Conservation (phyloP, 371 early-diverging fungal genomes). For the Rhizopus stolonifer region DNA sequence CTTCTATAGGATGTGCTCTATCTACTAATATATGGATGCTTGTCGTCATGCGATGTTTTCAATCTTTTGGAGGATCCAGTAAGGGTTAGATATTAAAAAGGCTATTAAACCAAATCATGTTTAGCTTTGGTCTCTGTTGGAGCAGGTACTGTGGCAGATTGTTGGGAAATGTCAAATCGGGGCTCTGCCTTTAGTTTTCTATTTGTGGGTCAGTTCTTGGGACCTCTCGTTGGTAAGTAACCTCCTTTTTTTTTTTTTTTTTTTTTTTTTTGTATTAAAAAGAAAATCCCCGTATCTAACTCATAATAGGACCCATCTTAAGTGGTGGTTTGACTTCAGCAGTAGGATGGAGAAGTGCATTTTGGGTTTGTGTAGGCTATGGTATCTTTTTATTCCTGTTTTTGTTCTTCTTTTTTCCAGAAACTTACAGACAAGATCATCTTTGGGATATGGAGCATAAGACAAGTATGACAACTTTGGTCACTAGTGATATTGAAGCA, state of each 20-base stretch:
- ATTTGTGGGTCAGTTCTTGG: conserved; percentile 59
- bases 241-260: neutral
- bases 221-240: conserved; percentile 46
- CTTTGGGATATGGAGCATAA: conserved; percentile 16
- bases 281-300: too few relatives aligned
- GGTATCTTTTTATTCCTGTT: conserved; percentile 55
- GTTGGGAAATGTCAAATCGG: conserved; percentile 38
- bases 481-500: neutral
- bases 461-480: neutral
- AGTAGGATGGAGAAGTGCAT: conserved; percentile 62
- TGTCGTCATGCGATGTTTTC: conserved; percentile 65
- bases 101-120: conserved; percentile 29
- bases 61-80: conserved; percentile 71
- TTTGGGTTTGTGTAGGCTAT: conserved; percentile 66
- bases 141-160: conserved; percentile 42
- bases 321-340: conserved; percentile 39
- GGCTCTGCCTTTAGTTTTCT: conserved; percentile 46
- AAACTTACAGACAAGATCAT: conserved; percentile 61
- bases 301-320: conserved; percentile 46
- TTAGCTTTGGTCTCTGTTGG: conserved; percentile 26
- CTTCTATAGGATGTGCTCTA: conserved; percentile 66
- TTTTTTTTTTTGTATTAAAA: neutral
- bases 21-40: conserved; percentile 54
- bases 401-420: conserved; percentile 64
- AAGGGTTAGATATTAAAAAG: conserved; percentile 24